Conservation (phyloP, 163 green algal genomes). For the Volvox carteri region DNA sequence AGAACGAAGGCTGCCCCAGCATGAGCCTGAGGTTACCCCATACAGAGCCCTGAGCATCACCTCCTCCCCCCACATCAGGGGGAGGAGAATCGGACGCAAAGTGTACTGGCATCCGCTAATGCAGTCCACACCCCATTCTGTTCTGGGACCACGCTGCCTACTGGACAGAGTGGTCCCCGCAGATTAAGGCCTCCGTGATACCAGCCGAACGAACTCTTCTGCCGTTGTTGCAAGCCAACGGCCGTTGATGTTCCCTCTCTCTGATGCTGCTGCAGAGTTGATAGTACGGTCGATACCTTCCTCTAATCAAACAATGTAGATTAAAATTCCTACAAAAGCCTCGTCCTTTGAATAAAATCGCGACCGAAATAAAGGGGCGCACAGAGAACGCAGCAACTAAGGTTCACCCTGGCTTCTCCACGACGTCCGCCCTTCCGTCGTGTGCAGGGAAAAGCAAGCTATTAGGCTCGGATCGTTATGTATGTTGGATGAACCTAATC, state of each 20-base stretch:
- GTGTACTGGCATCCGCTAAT: conserved; percentile 40
- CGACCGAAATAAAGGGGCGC: no score
- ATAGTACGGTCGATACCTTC: background rate
- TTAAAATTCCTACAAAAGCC: no score
- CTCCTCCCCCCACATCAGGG: conserved; percentile 25
- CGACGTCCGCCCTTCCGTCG: background rate
- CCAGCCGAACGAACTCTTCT: background rate
- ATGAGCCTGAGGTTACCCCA: conserved; percentile 17
- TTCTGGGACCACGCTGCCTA: background rate
- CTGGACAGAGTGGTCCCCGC: background rate
- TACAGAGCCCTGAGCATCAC: background rate
- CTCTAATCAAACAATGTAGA: background rate
- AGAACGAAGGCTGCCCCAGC: conserved; percentile 26
- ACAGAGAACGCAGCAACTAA: background rate
- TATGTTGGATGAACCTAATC: no score
- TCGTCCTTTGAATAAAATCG: no score
- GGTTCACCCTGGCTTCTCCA: background rate
- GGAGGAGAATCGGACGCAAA: conserved; percentile 21
- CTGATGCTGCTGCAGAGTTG: background rate
- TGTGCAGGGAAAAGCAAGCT: background rate
- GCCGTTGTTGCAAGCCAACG: background rate
- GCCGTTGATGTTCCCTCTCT: background rate
- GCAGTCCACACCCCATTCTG: background rate
- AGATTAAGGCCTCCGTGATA: background rate
- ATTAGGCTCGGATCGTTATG: no score